A percentile compares a stretch with the other conserved stretches of the same genome.
Evolutionary conservation across 2,329 filamentous ascomycete species (phyloP).

Genomic region (Meredithiella fracta): DNA sequence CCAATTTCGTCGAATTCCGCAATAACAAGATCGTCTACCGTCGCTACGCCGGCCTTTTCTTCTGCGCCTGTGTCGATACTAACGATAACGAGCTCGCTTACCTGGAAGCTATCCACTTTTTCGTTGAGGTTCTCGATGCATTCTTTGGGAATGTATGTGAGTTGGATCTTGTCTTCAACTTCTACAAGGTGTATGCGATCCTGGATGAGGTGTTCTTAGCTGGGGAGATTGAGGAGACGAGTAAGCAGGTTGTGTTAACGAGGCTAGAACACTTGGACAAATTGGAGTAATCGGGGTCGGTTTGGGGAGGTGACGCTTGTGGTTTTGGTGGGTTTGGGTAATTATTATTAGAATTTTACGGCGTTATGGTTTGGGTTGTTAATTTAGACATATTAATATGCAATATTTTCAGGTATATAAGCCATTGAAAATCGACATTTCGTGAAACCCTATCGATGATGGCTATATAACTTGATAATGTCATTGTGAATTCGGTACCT

Average conservation of each 20-base stretch:
- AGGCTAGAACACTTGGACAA: constrained; percentile 91
- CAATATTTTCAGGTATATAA: neutral
- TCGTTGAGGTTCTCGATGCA: constrained; percentile 93
- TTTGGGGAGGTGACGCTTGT: constrained; percentile 5
- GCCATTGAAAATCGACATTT: too few relatives aligned
- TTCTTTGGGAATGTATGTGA: constrained; percentile 99
- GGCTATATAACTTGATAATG: too few relatives aligned
- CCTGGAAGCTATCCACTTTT: constrained; percentile 96
- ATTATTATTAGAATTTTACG: neutral
- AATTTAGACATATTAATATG: too few relatives aligned
- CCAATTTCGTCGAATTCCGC: constrained; percentile 95
- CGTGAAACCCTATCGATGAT: too few relatives aligned
- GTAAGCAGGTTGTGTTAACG: constrained; percentile 92
- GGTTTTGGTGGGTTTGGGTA: neutral
- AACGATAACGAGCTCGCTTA: constrained; percentile 98
- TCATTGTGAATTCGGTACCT: too few relatives aligned
- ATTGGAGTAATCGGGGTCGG: constrained; percentile 47
- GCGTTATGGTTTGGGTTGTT: too few relatives aligned
- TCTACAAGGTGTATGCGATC: constrained; percentile 88
- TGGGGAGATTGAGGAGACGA: constrained; percentile 96
- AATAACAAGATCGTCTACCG: constrained; percentile 96
- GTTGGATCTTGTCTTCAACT: constrained; percentile 75
- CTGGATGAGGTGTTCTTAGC: constrained; percentile 96
- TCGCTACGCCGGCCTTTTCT: constrained; percentile 93
- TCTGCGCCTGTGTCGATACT: constrained; percentile 96